Base-by-base conservation (phyloP, 208 protist genomes). In the Trypanosoma boissoni region DNA sequence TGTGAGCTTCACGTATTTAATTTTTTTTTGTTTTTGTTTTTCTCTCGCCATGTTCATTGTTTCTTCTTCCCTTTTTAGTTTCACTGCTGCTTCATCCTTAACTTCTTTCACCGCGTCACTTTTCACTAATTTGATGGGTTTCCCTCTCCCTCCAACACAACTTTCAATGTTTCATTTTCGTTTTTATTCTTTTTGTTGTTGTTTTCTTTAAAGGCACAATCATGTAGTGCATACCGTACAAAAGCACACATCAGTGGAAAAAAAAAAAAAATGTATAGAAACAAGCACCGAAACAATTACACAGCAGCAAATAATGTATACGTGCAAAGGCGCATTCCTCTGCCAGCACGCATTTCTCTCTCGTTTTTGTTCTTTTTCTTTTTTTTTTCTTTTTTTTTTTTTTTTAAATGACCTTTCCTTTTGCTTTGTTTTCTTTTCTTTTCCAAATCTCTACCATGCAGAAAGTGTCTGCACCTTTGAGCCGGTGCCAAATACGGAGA, bases 401-500 rank as follows among this genome's bases (percentile, higher is more conserved):
- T 3, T 24, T 8, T 20, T 21, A 49, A 49, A 49, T 49, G 24
- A 49, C 18, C 18, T 18, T 18, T 49, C 10, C 24, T 49, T n/a
- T 39, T 39, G 6, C 34, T 12, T 39, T 24, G 43, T 24, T 21
- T 24, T 24, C 10, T 26, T 7, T 49, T 7, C n/a, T 8, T 10
- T 21, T 21, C 12, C 36, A 14, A 2, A 21, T n/a, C 9, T 23
- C 72, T 63, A 87, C 80, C 80, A 87, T 5, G 80, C 68, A 10
- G 73, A 64, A 20, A 87, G 67, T 14, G 72, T 66, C 3, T 54
- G 43, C 3, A 78, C 62, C 16, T 68, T 78, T 21, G 80, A 85
- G 23, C 58, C 68, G 27, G 67, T 70, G 0, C 82, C 86, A 74
- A 93, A 93, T 27, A 90, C 80, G 9, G 72, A 57, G 31, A 82